Percentiles rank a stretch among this genome's conserved stretches.
Evolutionary conservation across 2,329 filamentous ascomycete genomes (phyloP).

Genomic region (Verticillium tricorpus): DNA sequence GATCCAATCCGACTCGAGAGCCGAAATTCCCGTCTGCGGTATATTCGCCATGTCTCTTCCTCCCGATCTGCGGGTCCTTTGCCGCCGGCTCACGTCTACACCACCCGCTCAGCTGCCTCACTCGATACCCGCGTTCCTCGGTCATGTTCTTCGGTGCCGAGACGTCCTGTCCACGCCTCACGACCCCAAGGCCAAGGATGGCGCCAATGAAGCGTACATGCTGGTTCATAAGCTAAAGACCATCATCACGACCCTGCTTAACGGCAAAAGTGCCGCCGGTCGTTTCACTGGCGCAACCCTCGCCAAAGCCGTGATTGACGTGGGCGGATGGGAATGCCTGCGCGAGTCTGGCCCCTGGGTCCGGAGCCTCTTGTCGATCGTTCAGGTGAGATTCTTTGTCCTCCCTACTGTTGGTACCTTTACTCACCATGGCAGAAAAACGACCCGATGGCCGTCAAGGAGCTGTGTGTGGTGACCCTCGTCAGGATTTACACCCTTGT

Average conservation of each 20-base stretch:
- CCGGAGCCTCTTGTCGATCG: slow-evolving; percentile 65
- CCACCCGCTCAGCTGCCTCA: slow-evolving; percentile 69
- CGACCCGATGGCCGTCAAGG: slow-evolving; percentile 70
- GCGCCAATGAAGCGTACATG: slow-evolving; percentile 59
- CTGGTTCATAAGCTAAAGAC: slow-evolving; percentile 79
- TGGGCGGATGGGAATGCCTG: slow-evolving; percentile 79
- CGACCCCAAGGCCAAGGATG: slow-evolving; percentile 55
- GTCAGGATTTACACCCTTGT: slow-evolving; percentile 81
- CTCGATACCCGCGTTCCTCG: slow-evolving; percentile 65
- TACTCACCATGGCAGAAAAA: slow-evolving; percentile 55
- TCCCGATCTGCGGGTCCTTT: slow-evolving; percentile 60
- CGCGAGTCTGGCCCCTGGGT: slow-evolving; percentile 73
- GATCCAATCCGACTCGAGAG: background rate
- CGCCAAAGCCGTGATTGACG: slow-evolving; percentile 76
- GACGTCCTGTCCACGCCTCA: slow-evolving; percentile 59
- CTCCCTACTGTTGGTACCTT: background rate
- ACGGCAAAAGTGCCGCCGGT: slow-evolving; percentile 68
- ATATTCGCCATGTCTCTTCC: slow-evolving; percentile 32
- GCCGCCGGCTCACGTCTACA: slow-evolving; percentile 66
- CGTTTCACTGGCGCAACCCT: slow-evolving; percentile 75
- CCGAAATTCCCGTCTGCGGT: background rate
- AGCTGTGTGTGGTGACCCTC: slow-evolving; percentile 70
- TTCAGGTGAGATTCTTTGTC: slow-evolving; percentile 51
- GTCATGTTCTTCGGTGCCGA: slow-evolving; percentile 53
- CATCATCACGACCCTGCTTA: slow-evolving; percentile 70